Conservation (phyloP, 768 basidiomycete genomes). For the Scleroderma bovista region DNA sequence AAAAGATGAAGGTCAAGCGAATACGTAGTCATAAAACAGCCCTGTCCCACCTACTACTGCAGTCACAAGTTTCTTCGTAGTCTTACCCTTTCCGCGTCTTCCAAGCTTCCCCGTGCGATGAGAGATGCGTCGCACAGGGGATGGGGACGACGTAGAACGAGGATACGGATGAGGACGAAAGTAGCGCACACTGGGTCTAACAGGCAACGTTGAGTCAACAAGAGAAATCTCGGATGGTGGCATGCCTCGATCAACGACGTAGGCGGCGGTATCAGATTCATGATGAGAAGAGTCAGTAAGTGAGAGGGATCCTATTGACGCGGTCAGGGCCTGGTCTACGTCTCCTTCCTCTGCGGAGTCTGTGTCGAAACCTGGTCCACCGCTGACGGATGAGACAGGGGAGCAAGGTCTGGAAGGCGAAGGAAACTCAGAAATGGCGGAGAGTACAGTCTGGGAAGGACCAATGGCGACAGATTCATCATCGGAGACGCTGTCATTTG, state of each 20-base stretch:
- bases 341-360: slow-evolving; percentile 24
- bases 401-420: slow-evolving; percentile 16
- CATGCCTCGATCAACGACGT: slow-evolving; percentile 5
- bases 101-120: slow-evolving; percentile 18
- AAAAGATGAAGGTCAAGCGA: slow-evolving; percentile 24
- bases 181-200: slow-evolving; percentile 9
- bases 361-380: slow-evolving; percentile 21
- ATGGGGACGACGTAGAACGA: slow-evolving; percentile 47
- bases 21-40: slow-evolving; percentile 43
- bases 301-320: slow-evolving; percentile 31
- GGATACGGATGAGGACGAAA: slow-evolving; percentile 21
- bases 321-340: slow-evolving; percentile 24
- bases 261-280: background rate
- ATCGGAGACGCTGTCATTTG: slow-evolving; percentile 21
- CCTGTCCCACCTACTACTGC: slow-evolving; percentile 16
- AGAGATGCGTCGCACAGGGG: slow-evolving; percentile 39
- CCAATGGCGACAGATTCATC: slow-evolving; percentile 9
- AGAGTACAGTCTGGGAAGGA: slow-evolving; percentile 4
- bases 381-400: slow-evolving; percentile 36
- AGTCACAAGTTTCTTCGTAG: slow-evolving; percentile 7
- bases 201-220: background rate
- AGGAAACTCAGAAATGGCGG: slow-evolving; percentile 24
- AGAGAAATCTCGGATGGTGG: background rate
- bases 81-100: slow-evolving; percentile 13
- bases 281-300: slow-evolving; percentile 20